Base-by-base conservation (phyloP, 495 filamentous ascomycete genomes). In the Articulospora tetracladia region DNA sequence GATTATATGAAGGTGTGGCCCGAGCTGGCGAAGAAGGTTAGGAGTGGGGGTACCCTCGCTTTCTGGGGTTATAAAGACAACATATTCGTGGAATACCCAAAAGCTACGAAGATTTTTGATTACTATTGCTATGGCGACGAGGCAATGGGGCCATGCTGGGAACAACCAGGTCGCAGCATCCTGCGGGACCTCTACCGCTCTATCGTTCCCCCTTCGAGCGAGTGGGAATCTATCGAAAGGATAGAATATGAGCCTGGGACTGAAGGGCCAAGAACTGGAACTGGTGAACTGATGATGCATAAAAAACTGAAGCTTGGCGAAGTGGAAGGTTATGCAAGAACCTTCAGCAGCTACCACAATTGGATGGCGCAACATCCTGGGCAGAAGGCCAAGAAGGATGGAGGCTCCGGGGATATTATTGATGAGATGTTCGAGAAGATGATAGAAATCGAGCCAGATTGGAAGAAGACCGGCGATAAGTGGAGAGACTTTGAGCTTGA, bases 1-100 rank as follows among this genome's bases (percentile, higher is more conserved):
- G 74, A 85, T 59, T 79, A 79, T 61, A 34, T 53, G 11, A 69
- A 69, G 22, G 73, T 79, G 10, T 87, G 82, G 77, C 74, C 74
- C 4, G 83, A 83, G 56, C 71, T 88, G 55, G 70, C 70, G 12
- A 71, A 80, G 8, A 74, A 84, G 1, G 61, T 87, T 4, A 74
- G 79, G 46, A 68, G 63, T 1, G 79, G 78, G 22, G 85, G 83
- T 20, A 83, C 82, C 4, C 51, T 88, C 15, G 82, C 83, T 0
- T 81, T 81, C 58, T 86, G 83, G 83, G 83, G 83, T 3, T 87
- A 88, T 59, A 83, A 79, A 58, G 86, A 87, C 62, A 77, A 75
- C 61, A 70, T 81, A 30, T 76, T 87, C 47, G 64, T 79, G 27
- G 77, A 77, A 49, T 72, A 70, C 48, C 76, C 77, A 10, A 59